Evolutionary conservation across 2,329 filamentous ascomycete species (phyloP).

Genomic region (Huntiella moniliformis): DNA sequence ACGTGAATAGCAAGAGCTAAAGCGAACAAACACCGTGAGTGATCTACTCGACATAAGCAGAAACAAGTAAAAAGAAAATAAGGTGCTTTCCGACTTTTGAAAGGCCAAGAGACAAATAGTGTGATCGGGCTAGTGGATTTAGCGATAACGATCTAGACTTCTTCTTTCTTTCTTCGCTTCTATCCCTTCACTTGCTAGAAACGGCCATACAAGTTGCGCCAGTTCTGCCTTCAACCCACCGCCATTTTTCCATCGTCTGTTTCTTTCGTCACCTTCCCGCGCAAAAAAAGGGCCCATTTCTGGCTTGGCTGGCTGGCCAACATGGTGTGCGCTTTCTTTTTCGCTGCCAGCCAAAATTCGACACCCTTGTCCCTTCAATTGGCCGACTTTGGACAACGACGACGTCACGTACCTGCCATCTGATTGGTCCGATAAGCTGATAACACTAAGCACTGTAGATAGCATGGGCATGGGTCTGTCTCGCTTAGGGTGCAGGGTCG

Average conservation of each 20-base stretch:
- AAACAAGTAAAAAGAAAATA: not conserved
- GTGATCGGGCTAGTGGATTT: not conserved
- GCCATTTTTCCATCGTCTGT: slow-evolving; percentile 3
- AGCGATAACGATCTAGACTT: too few species aligned
- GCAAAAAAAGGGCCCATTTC: too few species aligned
- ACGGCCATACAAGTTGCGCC: not conserved
- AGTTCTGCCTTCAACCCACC: not conserved
- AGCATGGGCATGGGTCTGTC: slow-evolving; percentile 2
- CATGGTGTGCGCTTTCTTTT: not conserved
- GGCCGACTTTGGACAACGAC: slow-evolving; percentile 1
- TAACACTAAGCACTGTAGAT: not conserved
- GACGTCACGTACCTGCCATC: slow-evolving; percentile 6
- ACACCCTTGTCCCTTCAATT: not conserved
- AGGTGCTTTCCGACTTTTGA: not conserved
- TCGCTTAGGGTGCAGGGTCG: slow-evolving; percentile 10
- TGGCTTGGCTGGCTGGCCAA: too few species aligned
- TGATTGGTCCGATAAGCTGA: slow-evolving; percentile 11
- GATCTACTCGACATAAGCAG: not conserved
- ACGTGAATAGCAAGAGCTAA: not conserved
- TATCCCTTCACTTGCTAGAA: not conserved
- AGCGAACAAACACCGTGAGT: not conserved
- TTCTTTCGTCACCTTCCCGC: too few species aligned
- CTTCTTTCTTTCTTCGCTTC: not conserved
- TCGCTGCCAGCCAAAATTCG: not conserved
- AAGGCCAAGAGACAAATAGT: not conserved